Conservation (phyloP, 2,329 filamentous ascomycete species). For the Colletotrichum liriopes region DNA sequence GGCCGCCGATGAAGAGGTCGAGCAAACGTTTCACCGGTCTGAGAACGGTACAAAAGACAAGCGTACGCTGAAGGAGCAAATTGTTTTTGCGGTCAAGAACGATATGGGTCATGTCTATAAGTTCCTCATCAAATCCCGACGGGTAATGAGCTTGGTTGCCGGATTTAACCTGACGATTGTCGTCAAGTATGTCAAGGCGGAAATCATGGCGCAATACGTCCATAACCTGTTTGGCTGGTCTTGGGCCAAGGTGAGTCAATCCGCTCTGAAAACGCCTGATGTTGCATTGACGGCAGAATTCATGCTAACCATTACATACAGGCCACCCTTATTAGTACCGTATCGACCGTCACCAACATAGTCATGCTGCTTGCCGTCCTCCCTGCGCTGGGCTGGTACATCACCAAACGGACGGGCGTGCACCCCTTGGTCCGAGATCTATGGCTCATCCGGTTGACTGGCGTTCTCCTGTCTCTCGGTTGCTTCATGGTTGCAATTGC, state of each 20-base stretch:
- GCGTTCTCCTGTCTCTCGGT: slow-evolving; percentile 51
- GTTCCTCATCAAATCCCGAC: slow-evolving; percentile 58
- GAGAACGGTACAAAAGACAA: slow-evolving; percentile 10
- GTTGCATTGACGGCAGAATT: not conserved
- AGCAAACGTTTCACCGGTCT: slow-evolving; percentile 36
- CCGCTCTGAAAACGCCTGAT: not conserved
- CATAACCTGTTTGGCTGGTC: slow-evolving; percentile 66
- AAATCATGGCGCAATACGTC: slow-evolving; percentile 66
- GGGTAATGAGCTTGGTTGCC: slow-evolving; percentile 56
- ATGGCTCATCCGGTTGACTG: slow-evolving; percentile 55
- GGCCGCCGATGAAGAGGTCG: slow-evolving; percentile 47
- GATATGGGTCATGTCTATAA: slow-evolving; percentile 55
- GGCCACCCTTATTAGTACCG: slow-evolving; percentile 60
- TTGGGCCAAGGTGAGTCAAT: slow-evolving; percentile 57
- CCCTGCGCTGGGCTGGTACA: slow-evolving; percentile 52
- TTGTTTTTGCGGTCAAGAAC: slow-evolving; percentile 47
- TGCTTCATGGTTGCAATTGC: slow-evolving; percentile 57
- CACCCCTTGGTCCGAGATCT: slow-evolving; percentile 58
- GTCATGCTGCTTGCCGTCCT: slow-evolving; percentile 57
- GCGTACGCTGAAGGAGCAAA: slow-evolving; percentile 20
- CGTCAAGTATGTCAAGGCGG: slow-evolving; percentile 51
- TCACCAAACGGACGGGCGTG: slow-evolving; percentile 51
- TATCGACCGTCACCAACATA: slow-evolving; percentile 56
- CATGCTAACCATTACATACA: slow-evolving; percentile 40
- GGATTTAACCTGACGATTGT: slow-evolving; percentile 53